Evolutionary conservation across 2,329 filamentous ascomycete species (phyloP).

Genomic region (Colletotrichum sp.): DNA sequence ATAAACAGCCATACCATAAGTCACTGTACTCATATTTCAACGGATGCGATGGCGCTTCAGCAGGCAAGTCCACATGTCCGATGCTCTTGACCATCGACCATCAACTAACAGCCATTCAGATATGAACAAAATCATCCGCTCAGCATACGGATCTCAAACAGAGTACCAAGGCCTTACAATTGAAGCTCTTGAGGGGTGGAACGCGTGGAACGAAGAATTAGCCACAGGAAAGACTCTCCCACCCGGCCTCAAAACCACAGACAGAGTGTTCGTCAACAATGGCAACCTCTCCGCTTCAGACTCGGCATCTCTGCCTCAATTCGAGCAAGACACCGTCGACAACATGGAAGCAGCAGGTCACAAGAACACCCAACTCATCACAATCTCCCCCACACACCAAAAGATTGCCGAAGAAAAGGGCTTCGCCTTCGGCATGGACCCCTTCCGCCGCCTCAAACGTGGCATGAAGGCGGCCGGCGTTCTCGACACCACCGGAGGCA

Average conservation of each 20-base stretch:
- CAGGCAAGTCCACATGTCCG: slow-evolving; percentile 31
- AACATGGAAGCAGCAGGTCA: slow-evolving; percentile 39
- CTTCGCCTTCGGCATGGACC: slow-evolving; percentile 36
- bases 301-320: slow-evolving; percentile 27
- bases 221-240: slow-evolving; percentile 32
- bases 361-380: slow-evolving; percentile 37
- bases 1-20: slow-evolving; percentile 47
- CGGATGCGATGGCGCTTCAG: slow-evolving; percentile 49
- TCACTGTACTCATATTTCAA: slow-evolving; percentile 42
- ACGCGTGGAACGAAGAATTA: slow-evolving; percentile 48
- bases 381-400: slow-evolving; percentile 29
- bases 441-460: slow-evolving; percentile 35
- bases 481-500: slow-evolving; percentile 51
- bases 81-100: too few species aligned
- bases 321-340: slow-evolving; percentile 39
- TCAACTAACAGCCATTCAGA: slow-evolving; percentile 27
- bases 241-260: slow-evolving; percentile 36
- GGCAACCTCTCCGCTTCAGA: slow-evolving; percentile 35
- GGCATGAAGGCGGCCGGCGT: slow-evolving; percentile 38
- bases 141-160: slow-evolving; percentile 44
- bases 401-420: slow-evolving; percentile 30
- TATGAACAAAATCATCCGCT: slow-evolving; percentile 49
- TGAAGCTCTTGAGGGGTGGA: slow-evolving; percentile 47
- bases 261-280: slow-evolving; percentile 43
- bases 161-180: slow-evolving; percentile 50